Evolutionary conservation across 1,139 yeast species (phyloP).

Genomic region (Yamadazyma dendronema): DNA sequence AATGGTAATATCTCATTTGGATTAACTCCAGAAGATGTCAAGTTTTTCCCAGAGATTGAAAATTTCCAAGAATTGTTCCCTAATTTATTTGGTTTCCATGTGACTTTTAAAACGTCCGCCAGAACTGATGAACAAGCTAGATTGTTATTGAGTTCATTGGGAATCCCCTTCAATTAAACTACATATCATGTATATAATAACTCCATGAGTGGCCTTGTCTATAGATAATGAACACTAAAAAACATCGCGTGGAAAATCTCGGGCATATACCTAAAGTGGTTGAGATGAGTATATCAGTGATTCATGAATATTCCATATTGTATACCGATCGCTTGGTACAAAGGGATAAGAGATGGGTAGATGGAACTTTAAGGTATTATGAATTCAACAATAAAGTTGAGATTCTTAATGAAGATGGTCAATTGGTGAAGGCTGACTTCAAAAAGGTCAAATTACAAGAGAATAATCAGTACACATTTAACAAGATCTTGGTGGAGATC

Average conservation of each 20-base stretch:
- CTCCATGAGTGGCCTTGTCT: background rate
- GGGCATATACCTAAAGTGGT: background rate
- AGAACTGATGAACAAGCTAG: constrained; percentile 93
- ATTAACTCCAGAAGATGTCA: constrained; percentile 70
- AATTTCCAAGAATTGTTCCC: constrained; percentile 91
- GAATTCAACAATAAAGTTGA: constrained; percentile 49
- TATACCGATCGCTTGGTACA: constrained; percentile 49
- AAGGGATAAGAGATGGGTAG: constrained; percentile 54
- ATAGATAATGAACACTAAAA: background rate
- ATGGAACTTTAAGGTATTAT: constrained; percentile 49
- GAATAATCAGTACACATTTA: constrained; percentile 12
- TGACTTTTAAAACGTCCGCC: constrained; percentile 85
- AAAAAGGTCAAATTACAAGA: constrained; percentile 7
- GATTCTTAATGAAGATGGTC: constrained; percentile 36
- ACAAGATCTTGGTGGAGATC: constrained; percentile 13
- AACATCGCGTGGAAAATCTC: too few relatives aligned
- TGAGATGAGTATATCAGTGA: constrained; percentile 6
- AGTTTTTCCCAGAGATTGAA: constrained; percentile 90
- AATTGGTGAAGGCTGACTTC: constrained; percentile 33
- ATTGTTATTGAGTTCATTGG: constrained; percentile 75
- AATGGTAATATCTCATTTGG: constrained; percentile 89
- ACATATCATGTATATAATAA: constrained; percentile 7
- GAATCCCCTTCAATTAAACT: constrained; percentile 61
- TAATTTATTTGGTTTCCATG: constrained; percentile 78
- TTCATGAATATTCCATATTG: constrained; percentile 20